Percentiles rank a stretch among this genome's conserved stretches.
phyloP scores from a whole-genome alignment of 1,284 basidiomycete genomes.

The Cystobasidium pallidum region DNA sequence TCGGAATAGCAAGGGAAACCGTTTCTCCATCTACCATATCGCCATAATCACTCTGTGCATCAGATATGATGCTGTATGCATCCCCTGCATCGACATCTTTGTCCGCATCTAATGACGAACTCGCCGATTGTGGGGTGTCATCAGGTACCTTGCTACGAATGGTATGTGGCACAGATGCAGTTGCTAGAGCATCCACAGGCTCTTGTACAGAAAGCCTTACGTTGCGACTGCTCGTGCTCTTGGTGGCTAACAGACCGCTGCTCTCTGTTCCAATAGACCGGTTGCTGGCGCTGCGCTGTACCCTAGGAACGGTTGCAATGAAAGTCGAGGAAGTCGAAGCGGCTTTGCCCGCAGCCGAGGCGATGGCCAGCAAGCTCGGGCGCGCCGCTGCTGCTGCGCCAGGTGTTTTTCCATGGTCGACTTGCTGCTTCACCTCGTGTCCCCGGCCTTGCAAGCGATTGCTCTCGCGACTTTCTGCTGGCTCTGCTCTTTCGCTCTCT shows the following conservation, averaged over 20 bases:
- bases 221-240: background rate
- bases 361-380: constrained; percentile 31
- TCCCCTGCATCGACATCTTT: no score
- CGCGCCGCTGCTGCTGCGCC: background rate
- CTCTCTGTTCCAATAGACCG: background rate
- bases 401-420: background rate
- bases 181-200: background rate
- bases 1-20: no score
- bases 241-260: background rate
- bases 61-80: no score
- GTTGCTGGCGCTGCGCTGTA: constrained; percentile 13
- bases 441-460: background rate
- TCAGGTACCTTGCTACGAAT: background rate
- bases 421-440: background rate
- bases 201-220: background rate
- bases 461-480: background rate
- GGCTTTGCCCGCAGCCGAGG: constrained; percentile 19
- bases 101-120: no score
- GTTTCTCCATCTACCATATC: no score
- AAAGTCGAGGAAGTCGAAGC: constrained; percentile 24
- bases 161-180: background rate
- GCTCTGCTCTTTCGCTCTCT: background rate
- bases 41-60: no score
- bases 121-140: no score
- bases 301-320: constrained; percentile 10